Percentiles rank a stretch among this genome's conserved stretches.
These are phyloP conservation scores for Trichosanthes cucumerina DNA, from an alignment of 306 rosid genomes.

Conservation along the genomic window DNA sequence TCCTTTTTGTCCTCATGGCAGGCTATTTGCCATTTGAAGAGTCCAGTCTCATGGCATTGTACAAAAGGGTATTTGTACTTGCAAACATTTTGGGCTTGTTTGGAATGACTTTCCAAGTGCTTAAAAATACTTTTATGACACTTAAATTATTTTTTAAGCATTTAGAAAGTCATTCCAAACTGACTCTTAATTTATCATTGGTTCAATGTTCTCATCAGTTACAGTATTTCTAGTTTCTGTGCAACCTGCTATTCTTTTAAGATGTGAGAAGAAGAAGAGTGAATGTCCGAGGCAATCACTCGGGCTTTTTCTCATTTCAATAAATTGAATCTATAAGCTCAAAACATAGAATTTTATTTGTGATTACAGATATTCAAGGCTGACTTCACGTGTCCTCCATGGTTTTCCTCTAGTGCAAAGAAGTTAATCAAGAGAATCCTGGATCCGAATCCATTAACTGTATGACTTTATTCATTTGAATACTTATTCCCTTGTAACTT, in stretches of 20 bases:
- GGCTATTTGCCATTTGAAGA: constrained; percentile 96
- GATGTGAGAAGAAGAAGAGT: neutral
- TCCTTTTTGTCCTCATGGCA: constrained; percentile 87
- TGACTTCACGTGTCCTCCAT: constrained; percentile 67
- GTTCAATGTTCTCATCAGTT: neutral
- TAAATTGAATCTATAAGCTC: neutral
- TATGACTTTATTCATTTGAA: constrained; percentile 26
- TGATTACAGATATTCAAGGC: constrained; percentile 79
- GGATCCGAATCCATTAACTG: constrained; percentile 78
- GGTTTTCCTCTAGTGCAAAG: constrained; percentile 92
- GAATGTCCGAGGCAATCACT: neutral
- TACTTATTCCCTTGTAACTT: neutral
- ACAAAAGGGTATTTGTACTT: constrained; percentile 53
- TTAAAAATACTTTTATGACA: too few relatives aligned
- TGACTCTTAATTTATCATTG: neutral
- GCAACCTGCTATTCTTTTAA: neutral
- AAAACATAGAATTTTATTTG: neutral
- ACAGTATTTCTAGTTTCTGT: neutral
- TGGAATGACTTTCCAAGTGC: too few relatives aligned
- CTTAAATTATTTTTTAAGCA: too few relatives aligned
- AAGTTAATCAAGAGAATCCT: constrained; percentile 76
- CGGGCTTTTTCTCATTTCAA: neutral
- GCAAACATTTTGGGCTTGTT: neutral
- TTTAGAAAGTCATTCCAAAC: too few relatives aligned
- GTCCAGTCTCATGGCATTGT: constrained; percentile 60